These are phyloP conservation scores for Fusarium multiceps DNA, from an alignment of 2,329 filamentous ascomycete species.

Conservation along the genomic window DNA sequence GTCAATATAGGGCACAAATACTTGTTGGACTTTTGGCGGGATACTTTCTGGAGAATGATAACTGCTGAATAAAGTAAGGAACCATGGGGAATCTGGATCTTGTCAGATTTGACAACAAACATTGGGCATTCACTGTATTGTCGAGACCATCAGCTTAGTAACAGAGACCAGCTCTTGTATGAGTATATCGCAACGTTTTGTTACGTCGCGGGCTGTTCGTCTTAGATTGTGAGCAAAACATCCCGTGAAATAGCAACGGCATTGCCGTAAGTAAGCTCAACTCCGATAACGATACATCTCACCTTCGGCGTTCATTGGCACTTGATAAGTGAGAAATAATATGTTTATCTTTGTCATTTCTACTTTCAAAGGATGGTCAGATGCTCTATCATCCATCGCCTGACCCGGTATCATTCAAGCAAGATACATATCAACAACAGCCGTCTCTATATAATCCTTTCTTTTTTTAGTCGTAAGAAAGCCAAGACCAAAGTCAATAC, in stretches of 20 bases:
- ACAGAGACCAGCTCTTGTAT: neutral
- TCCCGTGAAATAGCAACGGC: neutral
- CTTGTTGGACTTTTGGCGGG: neutral
- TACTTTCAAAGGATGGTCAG: slow-evolving; percentile 25
- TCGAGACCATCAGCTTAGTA: neutral
- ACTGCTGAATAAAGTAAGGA: neutral
- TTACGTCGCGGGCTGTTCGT: neutral
- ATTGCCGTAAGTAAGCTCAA: neutral
- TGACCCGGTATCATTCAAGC: slow-evolving; percentile 37
- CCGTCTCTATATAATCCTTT: slow-evolving; percentile 18
- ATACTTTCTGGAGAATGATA: neutral
- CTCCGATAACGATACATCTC: neutral
- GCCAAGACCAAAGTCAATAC: slow-evolving; percentile 23
- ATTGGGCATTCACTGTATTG: neutral
- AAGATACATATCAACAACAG: slow-evolving; percentile 28
- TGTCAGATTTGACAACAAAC: neutral
- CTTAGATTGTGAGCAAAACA: neutral
- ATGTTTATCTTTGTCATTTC: slow-evolving; percentile 30
- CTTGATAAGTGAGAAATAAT: slow-evolving; percentile 4
- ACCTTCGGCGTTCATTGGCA: neutral
- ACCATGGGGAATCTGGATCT: neutral
- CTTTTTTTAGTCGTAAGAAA: slow-evolving; percentile 23
- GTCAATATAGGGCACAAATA: neutral
- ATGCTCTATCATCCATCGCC: slow-evolving; percentile 38
- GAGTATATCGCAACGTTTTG: neutral